Evolutionary conservation across 2,329 filamentous ascomycete genomes (phyloP), one percentile per base, ranked within the genome.

Genomic region (Hypoxylon sp.): DNA sequence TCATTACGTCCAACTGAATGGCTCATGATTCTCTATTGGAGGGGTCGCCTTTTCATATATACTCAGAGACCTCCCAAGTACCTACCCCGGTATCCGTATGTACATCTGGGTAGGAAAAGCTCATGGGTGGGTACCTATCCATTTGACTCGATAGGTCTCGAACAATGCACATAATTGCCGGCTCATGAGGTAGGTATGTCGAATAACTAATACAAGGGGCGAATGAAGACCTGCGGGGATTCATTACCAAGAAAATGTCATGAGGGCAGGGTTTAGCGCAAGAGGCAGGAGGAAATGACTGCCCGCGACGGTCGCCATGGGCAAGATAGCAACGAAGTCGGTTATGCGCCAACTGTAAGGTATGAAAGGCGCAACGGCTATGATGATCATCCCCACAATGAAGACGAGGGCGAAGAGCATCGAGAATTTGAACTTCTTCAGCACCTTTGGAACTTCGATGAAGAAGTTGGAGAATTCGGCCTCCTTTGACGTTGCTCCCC

Each of bases 401-500:
- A 85, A 85, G 27, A 87, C 46, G 32, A 87, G 75, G 1, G 87
- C 83, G 70, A 92, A 88, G 48, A 87, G 74, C 77, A 93, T 91
- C 58, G 84, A 88, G 78, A 87, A 92, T 81, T 91, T 94, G 84
- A 95, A 95, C 78, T 88, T 89, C 79, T 89, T 90, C 72, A 95
- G 77, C 41, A 96, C 91, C 76, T 91, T 91, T 32, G 91, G 90
- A 16, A 94, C 87, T 76, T 96, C 93, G 65, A 92, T 91, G 80
- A 94, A 95, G 80, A 96, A 96, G 78, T 93, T 91, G 25, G 91
- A 90, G 74, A 91, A 89, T 73, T 93, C 90, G 52, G 88, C 87
- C 81, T 97, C 93, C 80, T 96, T 96, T 41, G 89, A 87, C 0
- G 93, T 96, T 1, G 92, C 89, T 53, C 92, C 92, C 93, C 93